Evolutionary conservation across 148 eudicot species (phyloP).

Genomic region (Vaccinium corymbosum): DNA sequence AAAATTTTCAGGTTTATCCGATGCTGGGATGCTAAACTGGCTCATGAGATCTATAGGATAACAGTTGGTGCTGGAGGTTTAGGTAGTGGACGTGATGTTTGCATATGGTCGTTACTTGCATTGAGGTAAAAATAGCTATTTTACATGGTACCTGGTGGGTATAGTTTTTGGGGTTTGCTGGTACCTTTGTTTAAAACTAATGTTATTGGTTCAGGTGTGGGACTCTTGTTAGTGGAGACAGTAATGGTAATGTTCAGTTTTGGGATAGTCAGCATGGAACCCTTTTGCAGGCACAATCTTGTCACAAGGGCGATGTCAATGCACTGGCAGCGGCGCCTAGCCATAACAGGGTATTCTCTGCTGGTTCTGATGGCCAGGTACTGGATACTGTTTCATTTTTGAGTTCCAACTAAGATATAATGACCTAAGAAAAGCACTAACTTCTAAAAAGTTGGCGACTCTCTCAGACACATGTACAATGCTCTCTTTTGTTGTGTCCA

Average conservation of each 20-base stretch:
- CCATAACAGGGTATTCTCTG: constrained; percentile 82
- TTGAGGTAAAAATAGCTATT: constrained; percentile 46
- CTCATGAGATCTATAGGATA: constrained; percentile 67
- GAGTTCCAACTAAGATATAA: background rate
- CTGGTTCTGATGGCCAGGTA: constrained; percentile 98
- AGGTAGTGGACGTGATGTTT: constrained; percentile 70
- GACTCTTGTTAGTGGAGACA: constrained; percentile 87
- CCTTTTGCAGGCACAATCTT: constrained; percentile 76
- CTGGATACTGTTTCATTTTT: constrained; percentile 8
- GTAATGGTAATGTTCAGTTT: constrained; percentile 89
- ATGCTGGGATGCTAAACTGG: constrained; percentile 70
- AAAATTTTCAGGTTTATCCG: constrained; percentile 61
- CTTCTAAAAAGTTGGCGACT: background rate
- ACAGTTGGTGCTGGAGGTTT: constrained; percentile 85
- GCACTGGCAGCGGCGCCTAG: constrained; percentile 80
- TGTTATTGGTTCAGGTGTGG: constrained; percentile 49
- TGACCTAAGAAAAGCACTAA: background rate
- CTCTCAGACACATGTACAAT: background rate
- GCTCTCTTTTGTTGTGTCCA: background rate
- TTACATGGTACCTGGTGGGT: background rate
- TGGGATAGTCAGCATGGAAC: constrained; percentile 88
- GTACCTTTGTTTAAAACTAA: background rate
- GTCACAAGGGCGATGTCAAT: constrained; percentile 88
- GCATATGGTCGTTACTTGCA: constrained; percentile 88
- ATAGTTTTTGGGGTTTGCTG: background rate